Conservation (phyloP, 768 basidiomycete species). For the Pulveroboletus sp. region DNA sequence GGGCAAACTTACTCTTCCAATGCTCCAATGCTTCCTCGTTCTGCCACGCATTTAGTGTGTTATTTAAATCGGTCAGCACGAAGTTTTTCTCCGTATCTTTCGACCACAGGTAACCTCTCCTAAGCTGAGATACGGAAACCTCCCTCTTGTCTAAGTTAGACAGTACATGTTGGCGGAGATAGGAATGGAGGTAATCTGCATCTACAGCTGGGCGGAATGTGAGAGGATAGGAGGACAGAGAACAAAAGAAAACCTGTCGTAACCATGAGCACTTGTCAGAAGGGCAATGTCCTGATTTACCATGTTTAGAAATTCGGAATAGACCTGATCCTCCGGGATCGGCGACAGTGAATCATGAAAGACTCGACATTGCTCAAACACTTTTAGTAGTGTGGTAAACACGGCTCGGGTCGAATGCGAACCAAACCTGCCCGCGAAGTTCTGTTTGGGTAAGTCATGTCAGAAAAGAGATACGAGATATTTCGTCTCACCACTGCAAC, state of each 20-base stretch:
- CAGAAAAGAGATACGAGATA: background rate
- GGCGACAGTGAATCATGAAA: constrained; percentile 68
- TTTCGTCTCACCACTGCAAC: constrained; percentile 68
- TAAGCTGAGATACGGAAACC: constrained; percentile 44
- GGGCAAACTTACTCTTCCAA: constrained; percentile 62
- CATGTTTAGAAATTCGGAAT: constrained; percentile 67
- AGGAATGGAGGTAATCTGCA: constrained; percentile 68
- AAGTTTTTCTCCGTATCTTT: constrained; percentile 39
- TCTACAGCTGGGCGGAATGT: constrained; percentile 54
- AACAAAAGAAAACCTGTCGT: constrained; percentile 80
- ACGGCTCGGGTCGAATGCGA: constrained; percentile 66
- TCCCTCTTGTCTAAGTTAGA: constrained; percentile 51
- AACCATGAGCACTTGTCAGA: constrained; percentile 5
- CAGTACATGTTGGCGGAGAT: constrained; percentile 62
- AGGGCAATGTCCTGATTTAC: constrained; percentile 38
- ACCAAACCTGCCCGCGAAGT: constrained; percentile 73
- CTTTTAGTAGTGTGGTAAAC: constrained; percentile 61
- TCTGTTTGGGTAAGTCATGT: constrained; percentile 43
- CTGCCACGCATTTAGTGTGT: constrained; percentile 67
- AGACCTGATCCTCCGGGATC: constrained; percentile 45
- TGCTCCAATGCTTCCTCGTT: constrained; percentile 61
- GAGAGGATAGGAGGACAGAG: constrained; percentile 48
- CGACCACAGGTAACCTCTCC: constrained; percentile 18
- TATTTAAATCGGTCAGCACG: constrained; percentile 60
- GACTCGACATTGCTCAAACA: constrained; percentile 77